A percentile compares a stretch with the other conserved stretches of the same genome.
Conservation (phyloP, 2,329 filamentous ascomycete species). For the Didymosphaeria variabile region DNA sequence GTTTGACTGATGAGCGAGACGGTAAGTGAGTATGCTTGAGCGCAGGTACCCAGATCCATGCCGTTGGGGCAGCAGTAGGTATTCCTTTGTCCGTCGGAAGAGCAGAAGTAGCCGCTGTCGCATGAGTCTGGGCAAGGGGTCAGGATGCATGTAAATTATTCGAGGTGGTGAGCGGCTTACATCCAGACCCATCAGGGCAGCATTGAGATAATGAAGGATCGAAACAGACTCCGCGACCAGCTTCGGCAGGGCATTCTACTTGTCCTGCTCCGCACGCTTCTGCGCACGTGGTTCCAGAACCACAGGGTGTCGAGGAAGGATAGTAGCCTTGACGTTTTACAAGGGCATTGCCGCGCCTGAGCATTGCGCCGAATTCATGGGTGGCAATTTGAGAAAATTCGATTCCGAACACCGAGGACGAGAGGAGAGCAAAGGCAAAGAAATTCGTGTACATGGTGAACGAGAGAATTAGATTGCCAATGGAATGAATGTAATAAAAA, state of each 20-base stretch:
- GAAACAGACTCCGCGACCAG: conserved; percentile 65
- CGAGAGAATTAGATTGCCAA: background rate
- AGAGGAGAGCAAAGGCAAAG: conserved; percentile 34
- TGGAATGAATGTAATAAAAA: background rate
- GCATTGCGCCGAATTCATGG: conserved; percentile 51
- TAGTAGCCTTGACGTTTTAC: conserved; percentile 49
- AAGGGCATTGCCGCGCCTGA: conserved; percentile 49
- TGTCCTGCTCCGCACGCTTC: conserved; percentile 64
- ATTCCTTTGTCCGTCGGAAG: conserved; percentile 59
- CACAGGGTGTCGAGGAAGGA: conserved; percentile 62
- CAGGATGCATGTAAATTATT: conserved; percentile 12
- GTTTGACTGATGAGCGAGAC: conserved; percentile 61
- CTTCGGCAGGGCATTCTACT: conserved; percentile 60
- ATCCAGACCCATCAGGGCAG: conserved; percentile 66
- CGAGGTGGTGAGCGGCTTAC: conserved; percentile 49
- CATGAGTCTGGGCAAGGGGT: conserved; percentile 62
- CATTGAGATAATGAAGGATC: conserved; percentile 61
- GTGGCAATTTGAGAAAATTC: conserved; percentile 44
- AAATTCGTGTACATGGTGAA: conserved; percentile 41
- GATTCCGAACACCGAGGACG: conserved; percentile 22
- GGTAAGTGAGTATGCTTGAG: conserved; percentile 59
- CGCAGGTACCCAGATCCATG: conserved; percentile 64
- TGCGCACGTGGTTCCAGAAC: conserved; percentile 61
- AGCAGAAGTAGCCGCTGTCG: conserved; percentile 69
- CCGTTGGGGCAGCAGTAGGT: conserved; percentile 70